Evolutionary conservation across 1,284 basidiomycete species (phyloP).

Genomic region (Cystobasidium slooffiae): DNA sequence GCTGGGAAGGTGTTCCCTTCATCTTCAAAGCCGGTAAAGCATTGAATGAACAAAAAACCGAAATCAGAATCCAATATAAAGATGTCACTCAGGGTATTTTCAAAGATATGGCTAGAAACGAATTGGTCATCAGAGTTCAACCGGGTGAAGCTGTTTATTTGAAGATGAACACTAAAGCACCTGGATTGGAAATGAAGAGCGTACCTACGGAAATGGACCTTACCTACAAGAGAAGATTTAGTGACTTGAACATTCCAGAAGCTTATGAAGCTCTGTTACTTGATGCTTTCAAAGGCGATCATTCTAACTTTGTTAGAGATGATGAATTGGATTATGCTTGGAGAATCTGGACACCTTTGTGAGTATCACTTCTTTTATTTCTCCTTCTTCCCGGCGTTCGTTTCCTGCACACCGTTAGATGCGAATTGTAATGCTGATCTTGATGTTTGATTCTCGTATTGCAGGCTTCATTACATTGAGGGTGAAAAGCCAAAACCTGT

Average conservation of each 20-base stretch:
- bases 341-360: slow-evolving; percentile 64
- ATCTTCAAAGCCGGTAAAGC: slow-evolving; percentile 97
- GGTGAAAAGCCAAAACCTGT: slow-evolving; percentile 65
- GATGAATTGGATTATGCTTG: slow-evolving; percentile 94
- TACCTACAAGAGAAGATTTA: slow-evolving; percentile 92
- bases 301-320: slow-evolving; percentile 79
- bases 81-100: slow-evolving; percentile 95
- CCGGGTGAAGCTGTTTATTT: slow-evolving; percentile 92
- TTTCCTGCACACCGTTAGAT: neutral
- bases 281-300: slow-evolving; percentile 60
- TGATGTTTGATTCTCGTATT: too few species aligned
- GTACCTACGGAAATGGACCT: slow-evolving; percentile 95
- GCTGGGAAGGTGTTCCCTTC: slow-evolving; percentile 97
- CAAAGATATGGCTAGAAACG: slow-evolving; percentile 90
- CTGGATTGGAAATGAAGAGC: slow-evolving; percentile 83
- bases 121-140: slow-evolving; percentile 92
- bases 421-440: too few species aligned
- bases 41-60: slow-evolving; percentile 94
- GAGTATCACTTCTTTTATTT: slow-evolving; percentile 57
- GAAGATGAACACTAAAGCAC: slow-evolving; percentile 91
- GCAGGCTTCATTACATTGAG: slow-evolving; percentile 29
- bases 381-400: slow-evolving; percentile 46
- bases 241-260: slow-evolving; percentile 50
- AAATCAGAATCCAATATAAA: slow-evolving; percentile 94
- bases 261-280: slow-evolving; percentile 52